These are phyloP conservation scores for Nakazawaea ishiwadae DNA, from an alignment of 805 yeast species.

Conservation along the genomic window DNA sequence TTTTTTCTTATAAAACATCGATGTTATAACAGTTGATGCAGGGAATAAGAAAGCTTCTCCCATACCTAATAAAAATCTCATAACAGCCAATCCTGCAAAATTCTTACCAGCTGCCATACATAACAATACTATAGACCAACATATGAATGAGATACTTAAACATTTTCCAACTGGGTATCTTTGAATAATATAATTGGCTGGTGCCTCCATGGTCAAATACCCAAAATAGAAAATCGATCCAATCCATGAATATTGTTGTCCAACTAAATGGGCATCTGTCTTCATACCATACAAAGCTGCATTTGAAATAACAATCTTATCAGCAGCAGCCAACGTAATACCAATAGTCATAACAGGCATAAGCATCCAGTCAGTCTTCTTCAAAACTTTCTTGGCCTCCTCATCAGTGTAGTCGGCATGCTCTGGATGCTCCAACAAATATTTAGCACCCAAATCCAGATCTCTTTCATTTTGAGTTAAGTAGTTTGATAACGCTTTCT, in stretches of 20 bases:
- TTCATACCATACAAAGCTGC: constrained; percentile 41
- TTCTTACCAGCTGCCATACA: constrained; percentile 37
- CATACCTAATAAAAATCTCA: constrained; percentile 44
- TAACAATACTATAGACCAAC: constrained; percentile 41
- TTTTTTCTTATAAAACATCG: constrained; percentile 47
- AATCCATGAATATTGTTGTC: constrained; percentile 41
- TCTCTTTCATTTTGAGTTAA: constrained; percentile 6
- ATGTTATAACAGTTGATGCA: constrained; percentile 43
- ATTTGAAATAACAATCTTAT: constrained; percentile 17
- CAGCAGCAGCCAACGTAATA: constrained; percentile 20
- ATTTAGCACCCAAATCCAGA: constrained; percentile 22
- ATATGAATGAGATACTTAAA: constrained; percentile 27
- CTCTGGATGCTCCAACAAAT: constrained; percentile 20
- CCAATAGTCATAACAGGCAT: constrained; percentile 19
- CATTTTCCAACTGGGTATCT: constrained; percentile 34
- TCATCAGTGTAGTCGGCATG: constrained; percentile 18
- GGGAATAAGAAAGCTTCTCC: constrained; percentile 52
- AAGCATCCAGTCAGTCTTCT: constrained; percentile 18
- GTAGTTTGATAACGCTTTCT: background rate
- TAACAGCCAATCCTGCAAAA: constrained; percentile 36
- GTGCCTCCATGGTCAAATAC: constrained; percentile 35
- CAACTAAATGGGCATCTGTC: constrained; percentile 40
- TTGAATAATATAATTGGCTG: constrained; percentile 37
- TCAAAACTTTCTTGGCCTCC: constrained; percentile 16
- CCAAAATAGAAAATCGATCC: constrained; percentile 51